These are phyloP conservation scores for Claviceps monticola DNA, from an alignment of 2,329 filamentous ascomycete genomes.

Conservation along the genomic window DNA sequence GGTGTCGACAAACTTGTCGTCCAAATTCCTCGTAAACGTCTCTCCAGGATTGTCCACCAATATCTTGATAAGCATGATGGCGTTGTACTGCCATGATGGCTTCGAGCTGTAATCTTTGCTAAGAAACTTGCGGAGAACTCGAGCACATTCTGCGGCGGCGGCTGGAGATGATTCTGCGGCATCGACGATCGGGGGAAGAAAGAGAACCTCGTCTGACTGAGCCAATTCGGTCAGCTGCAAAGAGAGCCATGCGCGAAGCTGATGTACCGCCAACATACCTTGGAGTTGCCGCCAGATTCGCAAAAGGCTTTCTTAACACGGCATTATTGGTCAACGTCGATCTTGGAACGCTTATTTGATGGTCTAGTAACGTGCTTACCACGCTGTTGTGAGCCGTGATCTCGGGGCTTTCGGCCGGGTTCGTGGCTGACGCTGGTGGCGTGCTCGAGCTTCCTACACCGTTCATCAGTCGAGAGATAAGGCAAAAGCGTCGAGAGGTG, in stretches of 20 bases:
- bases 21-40: conserved; percentile 82
- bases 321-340: conserved; percentile 12
- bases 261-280: conserved; percentile 21
- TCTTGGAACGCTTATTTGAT: neutral
- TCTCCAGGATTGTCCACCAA: conserved; percentile 80
- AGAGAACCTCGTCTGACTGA: conserved; percentile 82
- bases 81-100: conserved; percentile 79
- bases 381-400: conserved; percentile 51
- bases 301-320: conserved; percentile 58
- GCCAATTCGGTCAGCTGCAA: neutral
- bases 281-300: conserved; percentile 51
- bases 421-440: conserved; percentile 11
- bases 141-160: conserved; percentile 70
- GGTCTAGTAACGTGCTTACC: conserved; percentile 30
- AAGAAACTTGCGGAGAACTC: conserved; percentile 70
- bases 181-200: conserved; percentile 88
- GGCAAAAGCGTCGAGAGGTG: neutral
- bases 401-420: conserved; percentile 48
- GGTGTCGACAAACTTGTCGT: conserved; percentile 67
- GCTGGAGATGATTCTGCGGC: conserved; percentile 81
- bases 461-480: neutral
- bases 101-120: conserved; percentile 52
- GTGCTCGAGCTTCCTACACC: conserved; percentile 2
- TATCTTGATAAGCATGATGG: conserved; percentile 89
- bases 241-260: neutral